A percentile compares a stretch with the other conserved stretches of the same genome.
phyloP scores from a whole-genome alignment of 306 rosid genomes.

The Pyrus communis region DNA sequence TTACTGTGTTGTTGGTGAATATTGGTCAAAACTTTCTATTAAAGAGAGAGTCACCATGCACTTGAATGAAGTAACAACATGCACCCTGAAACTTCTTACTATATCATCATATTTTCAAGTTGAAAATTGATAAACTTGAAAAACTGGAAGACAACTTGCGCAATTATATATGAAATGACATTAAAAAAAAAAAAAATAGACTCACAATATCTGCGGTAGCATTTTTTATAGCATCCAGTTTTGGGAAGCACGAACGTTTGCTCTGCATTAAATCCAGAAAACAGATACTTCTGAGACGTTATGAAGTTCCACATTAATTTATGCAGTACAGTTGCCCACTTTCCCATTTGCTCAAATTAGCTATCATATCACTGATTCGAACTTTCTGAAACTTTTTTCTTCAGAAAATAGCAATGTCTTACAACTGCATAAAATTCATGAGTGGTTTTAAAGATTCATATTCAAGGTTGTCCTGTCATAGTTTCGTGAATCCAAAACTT shows the following conservation, averaged over 20 bases:
- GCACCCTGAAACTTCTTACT: background rate
- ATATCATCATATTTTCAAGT: background rate
- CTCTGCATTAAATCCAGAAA: slow-evolving; percentile 48
- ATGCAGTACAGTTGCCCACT: background rate
- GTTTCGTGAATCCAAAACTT: background rate
- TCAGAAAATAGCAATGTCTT: background rate
- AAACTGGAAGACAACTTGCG: background rate
- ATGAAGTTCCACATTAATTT: background rate
- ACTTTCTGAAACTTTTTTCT: background rate
- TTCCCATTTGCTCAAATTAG: background rate
- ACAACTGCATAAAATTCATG: background rate
- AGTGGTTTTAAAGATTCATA: background rate
- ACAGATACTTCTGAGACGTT: background rate
- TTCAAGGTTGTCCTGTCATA: background rate
- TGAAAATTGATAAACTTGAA: background rate
- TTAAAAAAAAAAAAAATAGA: slow-evolving; percentile 11
- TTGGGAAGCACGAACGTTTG: slow-evolving; percentile 75
- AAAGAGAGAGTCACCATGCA: background rate
- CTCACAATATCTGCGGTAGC: slow-evolving; percentile 92
- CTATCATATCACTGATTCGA: background rate
- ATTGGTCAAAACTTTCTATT: background rate
- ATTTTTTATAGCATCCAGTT: slow-evolving; percentile 76
- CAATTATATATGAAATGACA: background rate
- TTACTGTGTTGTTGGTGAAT: background rate
- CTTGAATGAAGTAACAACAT: background rate